Evolutionary conservation across 257 asterid genomes (phyloP), one percentile per base, ranked within the genome.

Genomic region (Plantago elongata): DNA sequence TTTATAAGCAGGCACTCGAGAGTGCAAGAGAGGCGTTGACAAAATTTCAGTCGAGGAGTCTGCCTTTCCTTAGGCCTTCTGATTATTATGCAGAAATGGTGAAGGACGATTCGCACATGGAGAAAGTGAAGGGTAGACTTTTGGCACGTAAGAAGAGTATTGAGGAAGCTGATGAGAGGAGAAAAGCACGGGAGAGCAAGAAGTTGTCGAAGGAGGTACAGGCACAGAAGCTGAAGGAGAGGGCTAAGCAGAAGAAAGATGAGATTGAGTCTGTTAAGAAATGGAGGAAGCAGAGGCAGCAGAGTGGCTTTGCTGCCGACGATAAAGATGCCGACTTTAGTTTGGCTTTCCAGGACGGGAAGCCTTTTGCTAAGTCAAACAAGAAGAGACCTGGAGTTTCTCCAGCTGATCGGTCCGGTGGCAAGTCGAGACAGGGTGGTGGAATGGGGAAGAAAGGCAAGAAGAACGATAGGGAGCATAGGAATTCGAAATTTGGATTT

Each of bases 11-110:
- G 54, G 99, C 87, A 18, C 83, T 93, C 9, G 95, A 84, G 47
- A 96, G 99, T 44, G 74, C 95, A 5, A 75, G 94, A 48, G 79
- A 85, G 70, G 94, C 87, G 0, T 69, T 84, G 3, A 9, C 44
- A 13, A 82, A 79, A 74, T 79, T 89, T 27, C 97, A 89, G 65
- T 60, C 86, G 0, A 64, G 42, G 73, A 90, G 85, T 11, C 73
- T 76, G 8, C 95, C 94, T 40, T 83, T 87, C 65, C 67, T 87
- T 57, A 81, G 99, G 70, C 95, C 99, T 2, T 57, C 94, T 0
- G 96, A 93, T 67, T 93, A 87, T 60, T 89, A 93, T 34, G 99
- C 97, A 0, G 99, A 89, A 57, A 92, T 89, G 99, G 95, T 81
- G 44, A 93, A 93, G 71, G 63, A 97, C 1, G 99, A 93, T 63